Evolutionary conservation across 306 rosid genomes (phyloP), one percentile per base, ranked within the genome.

Genomic region (Quercus wislizeni): DNA sequence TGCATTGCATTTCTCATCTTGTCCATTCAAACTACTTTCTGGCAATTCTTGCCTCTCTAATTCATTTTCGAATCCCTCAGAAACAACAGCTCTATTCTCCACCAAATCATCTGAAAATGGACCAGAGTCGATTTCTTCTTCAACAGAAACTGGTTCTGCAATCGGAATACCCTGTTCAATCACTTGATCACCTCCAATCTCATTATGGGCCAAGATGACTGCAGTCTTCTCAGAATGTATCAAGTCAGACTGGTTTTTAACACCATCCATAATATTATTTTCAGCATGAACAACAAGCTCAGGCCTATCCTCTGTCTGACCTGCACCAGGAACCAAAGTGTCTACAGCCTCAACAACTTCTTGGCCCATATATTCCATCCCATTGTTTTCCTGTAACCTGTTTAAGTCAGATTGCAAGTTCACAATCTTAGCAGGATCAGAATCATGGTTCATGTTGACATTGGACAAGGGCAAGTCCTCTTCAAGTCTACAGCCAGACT

Each of bases 401-500:
- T 70, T 69, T 59, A 79, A 76, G 20, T 78, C 86, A 71, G 84
- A 78, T 31, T 85, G 88, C 77, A 81, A 69, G 64, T 77, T 79
- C 81, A 76, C 71, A 74, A 71, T 76, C 85, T 82, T 91, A 11
- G 74, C 81, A 30, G 90, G 82, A 73, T 81, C 87, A 43, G 90
- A 80, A 46, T 87, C 91, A 25, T 67, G 74, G 79, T 55, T 83
- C 11, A 78, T 70, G 73, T 88, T 80, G 78, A 78, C 49, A 19
- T 78, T 87, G 59, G 84, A 80, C 46, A 71, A 63, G 5, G 85
- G 91, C 75, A 85, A 69, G 57, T 91, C 89, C 83, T 86, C 94
- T 2, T 81, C 85, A 71, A 87, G 82, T 87, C 83, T 88, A 74
- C 82, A 83, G 74, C 88, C 93, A 0, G 85, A 86, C 83, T 87